These are phyloP conservation scores for Curvularia spicifera DNA, from an alignment of 2,329 filamentous ascomycete genomes.

Conservation along the genomic window DNA sequence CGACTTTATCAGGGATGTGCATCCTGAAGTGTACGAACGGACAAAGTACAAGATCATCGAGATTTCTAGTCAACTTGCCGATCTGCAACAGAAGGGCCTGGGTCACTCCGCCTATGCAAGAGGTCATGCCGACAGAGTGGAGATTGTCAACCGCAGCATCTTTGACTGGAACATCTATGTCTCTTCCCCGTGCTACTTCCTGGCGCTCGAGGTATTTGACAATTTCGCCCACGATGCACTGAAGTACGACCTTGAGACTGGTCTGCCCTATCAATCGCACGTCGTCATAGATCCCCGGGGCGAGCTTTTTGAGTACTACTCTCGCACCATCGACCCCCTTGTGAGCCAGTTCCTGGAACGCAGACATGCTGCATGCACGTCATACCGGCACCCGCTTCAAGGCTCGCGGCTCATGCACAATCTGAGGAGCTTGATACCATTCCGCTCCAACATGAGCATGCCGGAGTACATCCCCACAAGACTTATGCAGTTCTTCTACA, in stretches of 20 bases:
- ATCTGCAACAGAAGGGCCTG: slow-evolving; percentile 75
- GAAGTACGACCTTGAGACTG: slow-evolving; percentile 84
- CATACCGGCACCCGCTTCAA: slow-evolving; percentile 68
- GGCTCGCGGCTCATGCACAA: slow-evolving; percentile 63
- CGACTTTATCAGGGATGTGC: slow-evolving; percentile 88
- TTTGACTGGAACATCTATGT: slow-evolving; percentile 92
- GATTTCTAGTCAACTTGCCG: slow-evolving; percentile 82
- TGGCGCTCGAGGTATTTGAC: slow-evolving; percentile 97
- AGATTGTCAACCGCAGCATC: slow-evolving; percentile 93
- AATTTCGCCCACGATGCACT: slow-evolving; percentile 96
- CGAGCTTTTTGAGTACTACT: slow-evolving; percentile 96
- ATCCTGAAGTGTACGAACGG: slow-evolving; percentile 90
- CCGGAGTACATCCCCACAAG: slow-evolving; percentile 95
- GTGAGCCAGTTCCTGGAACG: slow-evolving; percentile 83
- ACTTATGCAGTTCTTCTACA: slow-evolving; percentile 95
- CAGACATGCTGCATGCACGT: slow-evolving; percentile 73
- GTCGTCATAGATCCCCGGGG: slow-evolving; percentile 84
- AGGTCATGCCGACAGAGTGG: slow-evolving; percentile 83
- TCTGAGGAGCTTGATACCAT: slow-evolving; percentile 69
- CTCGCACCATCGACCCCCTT: slow-evolving; percentile 77
- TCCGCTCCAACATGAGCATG: slow-evolving; percentile 75
- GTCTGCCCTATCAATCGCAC: slow-evolving; percentile 82
- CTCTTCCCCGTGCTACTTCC: slow-evolving; percentile 94
- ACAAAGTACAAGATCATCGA: slow-evolving; percentile 97
- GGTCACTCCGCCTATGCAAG: slow-evolving; percentile 68